A percentile compares a stretch with the other conserved stretches of the same genome.
These are phyloP conservation scores for Lonicera japonica DNA, from an alignment of 129 eudicot species.

Conservation along the genomic window DNA sequence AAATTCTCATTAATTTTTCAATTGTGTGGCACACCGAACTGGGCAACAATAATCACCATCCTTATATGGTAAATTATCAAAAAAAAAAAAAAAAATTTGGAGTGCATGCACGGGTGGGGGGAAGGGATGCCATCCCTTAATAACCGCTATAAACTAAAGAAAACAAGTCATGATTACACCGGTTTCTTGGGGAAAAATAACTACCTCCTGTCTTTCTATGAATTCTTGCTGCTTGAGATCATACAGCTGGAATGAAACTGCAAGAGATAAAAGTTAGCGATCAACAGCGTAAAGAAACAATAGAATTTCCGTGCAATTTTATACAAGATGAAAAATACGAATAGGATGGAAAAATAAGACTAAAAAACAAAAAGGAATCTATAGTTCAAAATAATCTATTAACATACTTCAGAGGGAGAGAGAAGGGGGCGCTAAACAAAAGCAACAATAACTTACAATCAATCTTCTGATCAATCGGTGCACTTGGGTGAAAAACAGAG, in stretches of 20 bases:
- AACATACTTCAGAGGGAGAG: no score
- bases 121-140: no score
- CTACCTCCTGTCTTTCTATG: slow-evolving; percentile 71
- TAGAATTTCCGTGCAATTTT: not conserved
- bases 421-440: not conserved
- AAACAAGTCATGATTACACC: no score
- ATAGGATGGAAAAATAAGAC: not conserved
- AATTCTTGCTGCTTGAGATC: slow-evolving; percentile 81
- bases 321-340: not conserved
- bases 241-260: slow-evolving; percentile 70
- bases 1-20: no score
- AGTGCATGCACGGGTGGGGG: no score
- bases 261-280: not conserved
- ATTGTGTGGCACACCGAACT: no score
- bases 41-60: no score
- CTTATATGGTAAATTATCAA: no score
- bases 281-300: slow-evolving; percentile 6
- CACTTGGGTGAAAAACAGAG: slow-evolving; percentile 71
- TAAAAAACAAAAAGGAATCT: no score
- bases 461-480: slow-evolving; percentile 54
- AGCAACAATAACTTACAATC: slow-evolving; percentile 37
- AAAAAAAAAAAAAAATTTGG: no score
- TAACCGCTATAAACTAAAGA: no score
- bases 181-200: slow-evolving; percentile 2
- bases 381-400: no score